Base-by-base conservation (phyloP, 2,329 filamentous ascomycete species). In the Colletotrichum sp. region DNA sequence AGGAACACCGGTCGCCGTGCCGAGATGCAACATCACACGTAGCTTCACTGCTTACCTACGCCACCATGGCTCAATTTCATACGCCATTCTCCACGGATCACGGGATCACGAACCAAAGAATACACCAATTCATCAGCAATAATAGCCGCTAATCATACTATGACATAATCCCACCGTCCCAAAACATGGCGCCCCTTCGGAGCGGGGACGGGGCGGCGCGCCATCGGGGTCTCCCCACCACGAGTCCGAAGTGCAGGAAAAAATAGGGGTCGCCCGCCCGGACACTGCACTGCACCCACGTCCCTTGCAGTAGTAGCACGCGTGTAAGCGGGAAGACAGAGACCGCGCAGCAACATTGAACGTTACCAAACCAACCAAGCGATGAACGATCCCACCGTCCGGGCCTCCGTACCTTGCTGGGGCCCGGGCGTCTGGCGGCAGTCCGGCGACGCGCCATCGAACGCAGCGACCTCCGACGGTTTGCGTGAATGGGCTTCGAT, bases 391-490 rank as follows among this genome's bases (percentile, higher is more conserved):
- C 12, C 22, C 65, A 59, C 68, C 64, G 44, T 59, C 65, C 75
- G 75, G 75, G 72, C 72, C 71, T 77, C 72, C 67, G 72, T 75
- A 28, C 52, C 63, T 39, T 25, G 59, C 44, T 52, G 44, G 12
- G 67, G 66, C 61, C 66, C 67, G 57, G 66, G 72, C 61, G 67
- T 52, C 12, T 77, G 55, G 34, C 71, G 71, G 67, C 75, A 77
- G 63, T 77, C 75, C 75, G 72, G 72, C 68, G 70, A 48, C 34
- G 60, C 28, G 44, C 44, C 44, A 52, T 3, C 3, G 36, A 52
- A 70, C 52, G 55, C 52, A 68, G 44, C 16, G 28, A 68, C 59
- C 1, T 28, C 59, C 34, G 60, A 52, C 12, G 48, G 13, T 15
- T 63, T 63, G 4, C 19, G 36, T 22, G 68, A 65, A 3, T 19